Conservation (phyloP, 139 green algal species). For the Haematococcus lacustris region DNA sequence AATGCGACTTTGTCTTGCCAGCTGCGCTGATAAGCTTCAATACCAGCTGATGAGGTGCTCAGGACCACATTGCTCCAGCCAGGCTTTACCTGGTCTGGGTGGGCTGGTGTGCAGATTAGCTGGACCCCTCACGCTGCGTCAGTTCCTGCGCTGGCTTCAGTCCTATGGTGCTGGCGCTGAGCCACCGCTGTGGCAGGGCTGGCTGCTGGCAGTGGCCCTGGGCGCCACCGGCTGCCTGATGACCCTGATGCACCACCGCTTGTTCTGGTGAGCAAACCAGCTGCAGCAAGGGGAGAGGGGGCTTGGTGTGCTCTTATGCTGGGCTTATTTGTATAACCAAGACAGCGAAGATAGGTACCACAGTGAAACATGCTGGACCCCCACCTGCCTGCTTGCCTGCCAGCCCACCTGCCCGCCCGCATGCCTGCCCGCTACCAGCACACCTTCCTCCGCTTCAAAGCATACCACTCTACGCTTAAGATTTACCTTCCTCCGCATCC, state of each 20-base stretch:
- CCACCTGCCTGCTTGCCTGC: not conserved
- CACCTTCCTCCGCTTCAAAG: not conserved
- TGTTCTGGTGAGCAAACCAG: slow-evolving; percentile 52
- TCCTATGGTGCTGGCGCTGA: slow-evolving; percentile 13
- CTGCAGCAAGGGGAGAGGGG: not conserved
- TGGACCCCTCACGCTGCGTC: slow-evolving; percentile 63
- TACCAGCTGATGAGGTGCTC: not conserved
- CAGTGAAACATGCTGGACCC: no score
- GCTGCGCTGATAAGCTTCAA: not conserved
- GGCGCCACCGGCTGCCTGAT: slow-evolving; percentile 40
- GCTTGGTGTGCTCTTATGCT: not conserved
- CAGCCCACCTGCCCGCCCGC: not conserved
- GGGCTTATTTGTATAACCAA: not conserved
- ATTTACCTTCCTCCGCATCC: not conserved
- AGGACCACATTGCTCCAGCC: no score
- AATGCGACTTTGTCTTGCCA: not conserved
- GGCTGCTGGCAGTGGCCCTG: slow-evolving; percentile 58
- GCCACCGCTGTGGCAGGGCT: slow-evolving; percentile 48
- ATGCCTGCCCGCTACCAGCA: not conserved
- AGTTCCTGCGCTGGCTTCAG: slow-evolving; percentile 63
- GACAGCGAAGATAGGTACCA: not conserved
- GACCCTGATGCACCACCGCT: slow-evolving; percentile 67
- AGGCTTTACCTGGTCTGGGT: slow-evolving; percentile 2
- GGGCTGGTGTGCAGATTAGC: slow-evolving; percentile 51
- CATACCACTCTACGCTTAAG: not conserved